Percentiles rank a stretch among this genome's conserved stretches.
Evolutionary conservation across 495 filamentous ascomycete species (phyloP).

Genomic region (Lasiosphaeria ovina): DNA sequence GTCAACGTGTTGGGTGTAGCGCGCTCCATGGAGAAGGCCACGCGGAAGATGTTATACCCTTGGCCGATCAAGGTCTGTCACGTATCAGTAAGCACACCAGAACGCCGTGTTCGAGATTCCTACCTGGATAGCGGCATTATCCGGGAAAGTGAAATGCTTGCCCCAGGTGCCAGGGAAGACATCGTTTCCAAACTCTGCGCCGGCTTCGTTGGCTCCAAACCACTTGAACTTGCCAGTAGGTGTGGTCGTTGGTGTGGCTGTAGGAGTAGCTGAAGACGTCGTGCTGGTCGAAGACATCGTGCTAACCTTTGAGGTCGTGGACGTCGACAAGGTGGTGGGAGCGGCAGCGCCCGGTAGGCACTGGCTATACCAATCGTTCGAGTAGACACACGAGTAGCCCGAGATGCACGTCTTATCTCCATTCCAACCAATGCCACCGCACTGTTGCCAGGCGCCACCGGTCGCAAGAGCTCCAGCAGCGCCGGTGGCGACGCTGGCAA

Average conservation of each 20-base stretch:
- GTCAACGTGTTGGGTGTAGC: slow-evolving; percentile 54
- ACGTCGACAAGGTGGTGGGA: slow-evolving; percentile 4
- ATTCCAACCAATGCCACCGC: slow-evolving; percentile 42
- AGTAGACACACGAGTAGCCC: slow-evolving; percentile 38
- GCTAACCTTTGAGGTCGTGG: slow-evolving; percentile 13
- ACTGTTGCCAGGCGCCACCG: slow-evolving; percentile 39
- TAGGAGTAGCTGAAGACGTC: slow-evolving; percentile 12
- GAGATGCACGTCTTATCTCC: slow-evolving; percentile 43
- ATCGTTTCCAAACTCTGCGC: slow-evolving; percentile 54
- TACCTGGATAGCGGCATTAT: slow-evolving; percentile 44
- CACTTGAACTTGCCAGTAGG: slow-evolving; percentile 37
- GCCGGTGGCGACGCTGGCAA: slow-evolving; percentile 24
- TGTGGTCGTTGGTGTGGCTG: slow-evolving; percentile 18
- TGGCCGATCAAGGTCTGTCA: slow-evolving; percentile 55
- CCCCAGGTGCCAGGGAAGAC: slow-evolving; percentile 54
- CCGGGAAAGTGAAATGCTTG: slow-evolving; percentile 59
- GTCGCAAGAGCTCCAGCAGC: slow-evolving; percentile 24
- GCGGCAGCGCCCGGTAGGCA: slow-evolving; percentile 30
- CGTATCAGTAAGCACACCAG: slow-evolving; percentile 5
- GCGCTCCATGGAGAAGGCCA: slow-evolving; percentile 69
- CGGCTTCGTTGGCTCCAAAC: slow-evolving; percentile 49
- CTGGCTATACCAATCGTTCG: slow-evolving; percentile 47
- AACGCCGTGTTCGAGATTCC: too few species aligned
- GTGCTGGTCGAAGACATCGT: slow-evolving; percentile 15
- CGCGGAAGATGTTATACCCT: slow-evolving; percentile 70